These are phyloP conservation scores for Picochlorum sp. DNA, from an alignment of 139 green algal genomes.

Conservation along the genomic window DNA sequence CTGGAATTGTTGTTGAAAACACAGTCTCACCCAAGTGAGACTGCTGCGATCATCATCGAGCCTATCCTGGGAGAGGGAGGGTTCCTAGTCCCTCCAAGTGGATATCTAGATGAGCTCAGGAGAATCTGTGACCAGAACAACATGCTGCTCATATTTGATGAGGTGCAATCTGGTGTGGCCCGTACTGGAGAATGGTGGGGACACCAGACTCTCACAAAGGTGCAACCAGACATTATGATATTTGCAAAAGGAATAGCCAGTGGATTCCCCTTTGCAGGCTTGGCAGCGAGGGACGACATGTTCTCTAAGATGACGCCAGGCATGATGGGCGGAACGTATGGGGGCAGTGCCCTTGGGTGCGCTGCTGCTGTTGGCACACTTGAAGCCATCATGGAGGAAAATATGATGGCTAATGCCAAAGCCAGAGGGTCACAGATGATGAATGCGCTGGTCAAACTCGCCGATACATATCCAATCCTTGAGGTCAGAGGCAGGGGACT, in stretches of 20 bases:
- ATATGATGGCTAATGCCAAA: conserved; percentile 55
- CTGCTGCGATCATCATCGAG: conserved; percentile 73
- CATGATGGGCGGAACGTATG: conserved; percentile 71
- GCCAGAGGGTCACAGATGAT: conserved; percentile 55
- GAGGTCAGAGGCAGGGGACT: conserved; percentile 70
- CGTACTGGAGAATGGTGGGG: conserved; percentile 74
- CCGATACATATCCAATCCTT: conserved; percentile 37
- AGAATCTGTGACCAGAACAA: conserved; percentile 56
- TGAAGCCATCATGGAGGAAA: conserved; percentile 64
- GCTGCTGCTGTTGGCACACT: conserved; percentile 60
- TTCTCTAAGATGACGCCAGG: conserved; percentile 47
- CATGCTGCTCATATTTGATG: conserved; percentile 78
- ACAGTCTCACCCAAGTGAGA: conserved; percentile 48
- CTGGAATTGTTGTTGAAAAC: conserved; percentile 67
- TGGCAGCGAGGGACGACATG: conserved; percentile 38
- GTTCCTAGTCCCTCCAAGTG: conserved; percentile 66
- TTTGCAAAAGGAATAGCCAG: conserved; percentile 80
- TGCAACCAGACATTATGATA: conserved; percentile 63
- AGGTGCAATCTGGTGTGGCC: conserved; percentile 70
- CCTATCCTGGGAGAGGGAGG: conserved; percentile 75
- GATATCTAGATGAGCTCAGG: conserved; percentile 54
- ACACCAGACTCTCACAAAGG: conserved; percentile 48
- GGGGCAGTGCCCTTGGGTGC: conserved; percentile 48
- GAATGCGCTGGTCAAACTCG: conserved; percentile 12
- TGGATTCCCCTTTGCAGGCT: conserved; percentile 70